phyloP scores from a whole-genome alignment of 805 yeast genomes.

The Candida boleticola region DNA sequence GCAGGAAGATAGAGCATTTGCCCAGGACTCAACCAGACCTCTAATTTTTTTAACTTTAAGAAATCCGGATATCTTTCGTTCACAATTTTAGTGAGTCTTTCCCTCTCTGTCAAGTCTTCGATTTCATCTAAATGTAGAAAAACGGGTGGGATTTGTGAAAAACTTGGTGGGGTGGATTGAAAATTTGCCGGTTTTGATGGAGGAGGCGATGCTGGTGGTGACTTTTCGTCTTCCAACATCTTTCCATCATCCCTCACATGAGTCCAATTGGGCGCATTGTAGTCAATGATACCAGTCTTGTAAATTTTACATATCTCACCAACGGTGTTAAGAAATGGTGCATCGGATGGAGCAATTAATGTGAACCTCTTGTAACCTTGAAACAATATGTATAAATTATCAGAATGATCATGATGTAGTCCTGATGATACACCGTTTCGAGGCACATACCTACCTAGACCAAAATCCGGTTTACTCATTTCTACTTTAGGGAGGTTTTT shows the following conservation, averaged over 20 bases:
- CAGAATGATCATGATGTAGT: constrained; percentile 79
- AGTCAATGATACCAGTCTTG: constrained; percentile 63
- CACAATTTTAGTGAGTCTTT: constrained; percentile 33
- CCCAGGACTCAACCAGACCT: constrained; percentile 55
- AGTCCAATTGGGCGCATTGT: constrained; percentile 62
- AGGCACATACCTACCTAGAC: constrained; percentile 59
- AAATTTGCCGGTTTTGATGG: background rate
- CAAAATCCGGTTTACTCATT: constrained; percentile 12
- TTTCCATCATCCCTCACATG: constrained; percentile 63
- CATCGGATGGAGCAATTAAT: constrained; percentile 62
- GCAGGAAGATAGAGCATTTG: constrained; percentile 70
- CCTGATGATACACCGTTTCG: constrained; percentile 65
- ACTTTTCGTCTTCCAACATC: constrained; percentile 26
- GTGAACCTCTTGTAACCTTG: constrained; percentile 67
- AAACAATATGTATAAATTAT: constrained; percentile 62
- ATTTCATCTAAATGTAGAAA: constrained; percentile 60
- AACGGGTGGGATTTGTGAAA: constrained; percentile 61
- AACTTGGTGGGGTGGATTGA: constrained; percentile 55
- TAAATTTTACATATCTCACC: constrained; percentile 56
- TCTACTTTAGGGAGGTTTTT: constrained; percentile 14
- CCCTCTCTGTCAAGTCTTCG: constrained; percentile 20
- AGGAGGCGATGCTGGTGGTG: constrained; percentile 25
- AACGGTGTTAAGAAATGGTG: constrained; percentile 56
- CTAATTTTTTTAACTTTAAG: constrained; percentile 36
- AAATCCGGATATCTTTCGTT: constrained; percentile 49